Evolutionary conservation across 75 land plant species (phyloP).

Genomic region (Selaginella moellendorffii): DNA sequence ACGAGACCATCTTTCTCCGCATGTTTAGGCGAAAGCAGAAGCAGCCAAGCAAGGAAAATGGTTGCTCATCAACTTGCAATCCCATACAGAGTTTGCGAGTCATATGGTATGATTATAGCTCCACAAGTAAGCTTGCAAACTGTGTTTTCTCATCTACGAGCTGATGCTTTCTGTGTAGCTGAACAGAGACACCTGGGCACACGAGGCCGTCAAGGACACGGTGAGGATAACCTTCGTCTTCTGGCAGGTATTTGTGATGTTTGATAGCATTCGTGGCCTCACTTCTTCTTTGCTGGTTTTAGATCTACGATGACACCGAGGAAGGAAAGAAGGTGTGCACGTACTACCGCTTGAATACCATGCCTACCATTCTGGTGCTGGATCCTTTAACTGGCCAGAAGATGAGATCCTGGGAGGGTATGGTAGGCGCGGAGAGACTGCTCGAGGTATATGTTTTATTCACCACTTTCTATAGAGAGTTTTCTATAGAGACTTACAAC

Average conservation of each 20-base stretch:
- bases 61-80: constrained; percentile 84
- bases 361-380: constrained; percentile 70
- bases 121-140: background rate
- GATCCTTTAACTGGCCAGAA: constrained; percentile 97
- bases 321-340: constrained; percentile 97
- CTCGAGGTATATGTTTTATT: constrained; percentile 49
- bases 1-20: background rate
- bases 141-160: constrained; percentile 3
- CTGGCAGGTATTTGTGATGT: constrained; percentile 64
- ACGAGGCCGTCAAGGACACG: constrained; percentile 90
- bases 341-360: constrained; percentile 53
- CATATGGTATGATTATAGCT: constrained; percentile 50
- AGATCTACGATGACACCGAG: constrained; percentile 86
- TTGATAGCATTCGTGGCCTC: background rate
- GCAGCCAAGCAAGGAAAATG: constrained; percentile 75
- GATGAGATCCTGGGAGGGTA: constrained; percentile 84
- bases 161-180: constrained; percentile 42
- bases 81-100: constrained; percentile 77
- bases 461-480: background rate
- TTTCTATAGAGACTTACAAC: background rate
- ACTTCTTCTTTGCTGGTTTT: background rate
- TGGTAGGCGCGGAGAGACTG: constrained; percentile 76
- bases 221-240: constrained; percentile 73
- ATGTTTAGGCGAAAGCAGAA: constrained; percentile 65
- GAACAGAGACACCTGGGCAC: constrained; percentile 93